Evolutionary conservation across 2,329 filamentous ascomycete species (phyloP).

Genomic region (Pyrenophora graminea): DNA sequence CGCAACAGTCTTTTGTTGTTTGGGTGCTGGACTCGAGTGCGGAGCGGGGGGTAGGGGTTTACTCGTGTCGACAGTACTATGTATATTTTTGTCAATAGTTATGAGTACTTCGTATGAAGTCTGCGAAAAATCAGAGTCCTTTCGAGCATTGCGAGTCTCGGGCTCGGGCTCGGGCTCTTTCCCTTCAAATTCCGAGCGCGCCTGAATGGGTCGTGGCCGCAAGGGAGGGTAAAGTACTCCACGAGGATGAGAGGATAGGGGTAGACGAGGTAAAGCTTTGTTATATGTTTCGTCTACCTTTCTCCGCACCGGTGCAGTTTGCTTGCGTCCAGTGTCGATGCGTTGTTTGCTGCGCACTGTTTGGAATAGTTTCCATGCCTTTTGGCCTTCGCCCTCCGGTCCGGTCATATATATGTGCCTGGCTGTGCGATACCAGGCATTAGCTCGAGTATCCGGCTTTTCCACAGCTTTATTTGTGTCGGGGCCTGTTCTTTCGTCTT

Average conservation of each 20-base stretch:
- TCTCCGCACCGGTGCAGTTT: background rate
- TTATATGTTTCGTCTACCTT: background rate
- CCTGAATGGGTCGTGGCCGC: background rate
- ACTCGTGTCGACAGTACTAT: conserved; percentile 6
- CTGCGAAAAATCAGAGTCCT: conserved; percentile 10
- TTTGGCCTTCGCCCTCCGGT: conserved; percentile 34
- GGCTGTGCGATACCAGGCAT: conserved; percentile 9
- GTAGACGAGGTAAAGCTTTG: background rate
- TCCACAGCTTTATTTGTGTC: background rate
- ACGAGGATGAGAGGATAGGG: background rate
- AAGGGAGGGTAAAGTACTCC: conserved; percentile 3
- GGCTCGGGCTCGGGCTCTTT: background rate
- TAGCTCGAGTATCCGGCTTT: background rate
- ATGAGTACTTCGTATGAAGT: conserved; percentile 18
- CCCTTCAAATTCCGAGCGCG: background rate
- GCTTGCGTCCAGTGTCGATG: background rate
- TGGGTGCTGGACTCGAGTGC: conserved; percentile 1
- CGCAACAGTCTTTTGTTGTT: background rate
- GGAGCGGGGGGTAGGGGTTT: conserved; percentile 25
- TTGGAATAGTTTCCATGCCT: conserved; percentile 25
- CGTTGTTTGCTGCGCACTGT: conserved; percentile 13
- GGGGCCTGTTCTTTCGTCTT: background rate
- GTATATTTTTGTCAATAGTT: conserved; percentile 3
- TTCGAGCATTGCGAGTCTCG: background rate
- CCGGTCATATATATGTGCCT: conserved; percentile 29